phyloP scores from a whole-genome alignment of 1,139 yeast genomes.

The Protomyces inouyei region DNA sequence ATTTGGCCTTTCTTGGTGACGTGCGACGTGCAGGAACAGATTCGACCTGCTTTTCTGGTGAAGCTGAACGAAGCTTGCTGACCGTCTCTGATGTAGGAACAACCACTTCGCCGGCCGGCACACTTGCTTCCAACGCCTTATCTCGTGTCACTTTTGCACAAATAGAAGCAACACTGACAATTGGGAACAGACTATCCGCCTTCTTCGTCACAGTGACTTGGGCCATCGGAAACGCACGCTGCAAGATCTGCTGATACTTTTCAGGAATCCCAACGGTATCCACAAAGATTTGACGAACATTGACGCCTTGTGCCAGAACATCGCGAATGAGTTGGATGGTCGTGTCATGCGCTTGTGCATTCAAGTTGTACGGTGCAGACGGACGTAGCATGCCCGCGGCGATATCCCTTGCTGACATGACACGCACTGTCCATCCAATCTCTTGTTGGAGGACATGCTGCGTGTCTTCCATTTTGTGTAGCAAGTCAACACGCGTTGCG shows the following conservation, averaged over 20 bases:
- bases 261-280: constrained; percentile 97
- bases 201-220: constrained; percentile 85
- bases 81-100: not conserved
- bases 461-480: constrained; percentile 53
- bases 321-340: constrained; percentile 71
- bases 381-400: constrained; percentile 81
- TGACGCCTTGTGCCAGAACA: constrained; percentile 58
- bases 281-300: constrained; percentile 57
- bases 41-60: not conserved
- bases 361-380: constrained; percentile 63
- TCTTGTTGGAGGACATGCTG: constrained; percentile 49
- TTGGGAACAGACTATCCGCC: constrained; percentile 90
- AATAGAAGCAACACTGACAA: constrained; percentile 93
- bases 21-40: not conserved
- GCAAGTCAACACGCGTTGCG: constrained; percentile 57
- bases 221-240: constrained; percentile 61
- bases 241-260: constrained; percentile 71
- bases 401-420: constrained; percentile 82
- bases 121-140: constrained; percentile 47
- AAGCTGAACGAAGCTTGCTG: not conserved
- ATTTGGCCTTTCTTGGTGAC: not conserved
- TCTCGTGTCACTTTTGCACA: constrained; percentile 97
- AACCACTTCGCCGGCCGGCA: not conserved
- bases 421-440: constrained; percentile 84
- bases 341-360: constrained; percentile 94